Base-by-base conservation (phyloP, 768 basidiomycete species). In the Boletales sp. region DNA sequence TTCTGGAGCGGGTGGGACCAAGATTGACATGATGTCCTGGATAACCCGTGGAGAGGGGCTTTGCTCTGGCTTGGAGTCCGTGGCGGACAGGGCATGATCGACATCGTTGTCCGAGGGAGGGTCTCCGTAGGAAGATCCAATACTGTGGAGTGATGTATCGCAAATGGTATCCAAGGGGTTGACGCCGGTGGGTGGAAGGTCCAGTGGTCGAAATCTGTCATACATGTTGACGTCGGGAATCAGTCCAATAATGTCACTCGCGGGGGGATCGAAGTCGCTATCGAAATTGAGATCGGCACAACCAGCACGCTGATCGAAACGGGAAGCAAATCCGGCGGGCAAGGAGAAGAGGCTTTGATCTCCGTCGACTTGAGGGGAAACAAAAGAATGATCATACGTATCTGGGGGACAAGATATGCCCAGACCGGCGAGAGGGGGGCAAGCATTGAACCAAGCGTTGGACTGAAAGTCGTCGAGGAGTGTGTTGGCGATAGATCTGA, bases 121-220 rank as follows among this genome's bases (percentile, higher is more conserved):
- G 12, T 50, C 53, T 32, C 31, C 36, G 21, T 30, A 39, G 8
- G 44, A 40, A 44, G n/a, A 8, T 12, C 11, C 46, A 21, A 18
- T 6, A 18, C 39, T 34, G 40, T 42, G 40, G 18, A 47, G 43
- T 4, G 57, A 24, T n/a, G 42, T 27, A 35, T 17, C 31, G 50
- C 57, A 18, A 50, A 72, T 62, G 27, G 73, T 68, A 30, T 74
- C 70, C 30, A 69, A 52, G 18, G 77, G 76, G 55, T 78, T 69
- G 43, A 79, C 63, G 27, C 72, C 65, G 6, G 54, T 37, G 35
- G 52, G 48, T 29, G 57, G 57, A 4, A 51, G 31, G 8, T 60
- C 56, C 24, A 49, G 50, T 15, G 52, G 46, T 21, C 58, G 49
- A 40, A 60, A 53, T 6, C 38, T 45, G 19, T 67, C 59, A 48